Conservation (phyloP, 2,329 filamentous ascomycete species). For the Biscogniauxia mediterranea region DNA sequence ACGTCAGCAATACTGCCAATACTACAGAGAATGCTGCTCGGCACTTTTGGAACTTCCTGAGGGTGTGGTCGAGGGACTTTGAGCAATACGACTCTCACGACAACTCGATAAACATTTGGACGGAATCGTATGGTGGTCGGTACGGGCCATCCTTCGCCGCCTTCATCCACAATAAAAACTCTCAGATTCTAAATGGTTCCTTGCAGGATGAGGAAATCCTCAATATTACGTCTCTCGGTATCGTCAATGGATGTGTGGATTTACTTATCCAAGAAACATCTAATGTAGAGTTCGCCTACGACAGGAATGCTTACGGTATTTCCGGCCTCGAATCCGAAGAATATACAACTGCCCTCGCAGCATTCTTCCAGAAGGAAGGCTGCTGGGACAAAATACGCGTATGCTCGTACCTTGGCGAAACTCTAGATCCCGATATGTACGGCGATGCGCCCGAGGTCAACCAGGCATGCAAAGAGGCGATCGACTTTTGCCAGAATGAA, state of each 20-base stretch:
- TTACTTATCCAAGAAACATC: constrained; percentile 14
- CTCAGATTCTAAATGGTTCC: constrained; percentile 17
- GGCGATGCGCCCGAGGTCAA: no score
- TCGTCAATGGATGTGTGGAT: constrained; percentile 29
- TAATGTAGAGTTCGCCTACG: no score
- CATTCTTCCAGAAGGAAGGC: no score
- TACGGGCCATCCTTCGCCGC: constrained; percentile 30
- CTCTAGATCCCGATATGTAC: no score
- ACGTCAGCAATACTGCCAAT: constrained; percentile 39
- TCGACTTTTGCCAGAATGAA: no score
- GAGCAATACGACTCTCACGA: constrained; percentile 31
- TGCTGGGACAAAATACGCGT: no score
- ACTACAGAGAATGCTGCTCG: constrained; percentile 40
- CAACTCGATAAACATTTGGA: constrained; percentile 26
- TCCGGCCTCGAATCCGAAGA: no score
- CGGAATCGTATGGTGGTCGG: constrained; percentile 33
- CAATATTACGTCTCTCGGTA: constrained; percentile 16
- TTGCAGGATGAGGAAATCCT: no score
- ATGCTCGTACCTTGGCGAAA: no score
- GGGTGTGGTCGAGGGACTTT: constrained; percentile 38
- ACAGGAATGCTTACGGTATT: no score
- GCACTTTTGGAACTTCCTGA: constrained; percentile 42
- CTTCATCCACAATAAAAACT: constrained; percentile 28
- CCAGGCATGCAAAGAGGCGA: no score
- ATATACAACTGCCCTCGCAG: no score